Conservation (phyloP, 2,329 filamentous ascomycete genomes). For the Canariomyces notabilis region DNA sequence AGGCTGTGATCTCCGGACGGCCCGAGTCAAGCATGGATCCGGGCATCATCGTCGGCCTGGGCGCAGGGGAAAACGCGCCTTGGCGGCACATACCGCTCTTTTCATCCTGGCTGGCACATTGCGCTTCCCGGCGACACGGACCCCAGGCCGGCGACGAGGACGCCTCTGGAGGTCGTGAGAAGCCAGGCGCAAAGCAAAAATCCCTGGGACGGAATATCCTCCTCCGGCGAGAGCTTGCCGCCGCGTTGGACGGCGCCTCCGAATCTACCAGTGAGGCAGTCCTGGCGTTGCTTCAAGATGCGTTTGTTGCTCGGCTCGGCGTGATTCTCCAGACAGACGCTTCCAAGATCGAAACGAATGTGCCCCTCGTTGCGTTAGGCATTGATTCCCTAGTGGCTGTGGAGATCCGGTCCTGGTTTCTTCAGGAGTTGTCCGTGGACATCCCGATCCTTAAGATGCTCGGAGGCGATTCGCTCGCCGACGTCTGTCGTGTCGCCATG, state of each 20-base stretch:
- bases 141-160: too few species aligned
- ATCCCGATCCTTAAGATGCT: constrained; percentile 32
- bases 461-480: constrained; percentile 30
- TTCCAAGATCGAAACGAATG: not conserved
- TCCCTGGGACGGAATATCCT: too few species aligned
- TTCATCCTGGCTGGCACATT: constrained; percentile 27
- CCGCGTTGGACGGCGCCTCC: too few species aligned
- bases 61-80: not conserved
- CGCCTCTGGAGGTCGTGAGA: too few species aligned
- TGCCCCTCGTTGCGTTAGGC: constrained; percentile 13
- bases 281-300: constrained; percentile 2
- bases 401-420: constrained; percentile 37
- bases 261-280: too few species aligned
- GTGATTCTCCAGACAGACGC: constrained; percentile 14
- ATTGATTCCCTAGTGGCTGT: constrained; percentile 31
- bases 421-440: constrained; percentile 29
- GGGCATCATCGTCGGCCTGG: not conserved
- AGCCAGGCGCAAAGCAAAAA: too few species aligned
- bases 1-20: constrained; percentile 11
- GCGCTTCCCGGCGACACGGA: too few species aligned
- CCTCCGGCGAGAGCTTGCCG: too few species aligned
- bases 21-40: not conserved
- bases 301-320: too few species aligned
- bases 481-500: not conserved
- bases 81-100: not conserved